Conservation (phyloP, 2,329 filamentous ascomycete genomes). For the Alternaria solani region DNA sequence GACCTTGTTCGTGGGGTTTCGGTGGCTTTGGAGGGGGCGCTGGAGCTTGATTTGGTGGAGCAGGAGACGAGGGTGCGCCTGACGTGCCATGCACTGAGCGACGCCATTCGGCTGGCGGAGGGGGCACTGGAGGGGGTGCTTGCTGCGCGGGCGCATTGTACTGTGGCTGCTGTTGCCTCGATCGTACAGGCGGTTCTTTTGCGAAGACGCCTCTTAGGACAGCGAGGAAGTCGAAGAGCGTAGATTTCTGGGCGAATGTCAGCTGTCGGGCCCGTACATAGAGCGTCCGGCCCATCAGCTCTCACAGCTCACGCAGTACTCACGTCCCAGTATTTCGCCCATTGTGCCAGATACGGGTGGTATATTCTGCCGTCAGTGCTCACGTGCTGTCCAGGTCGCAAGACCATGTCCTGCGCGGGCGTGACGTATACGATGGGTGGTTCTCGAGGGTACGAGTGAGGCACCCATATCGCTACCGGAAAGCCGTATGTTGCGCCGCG, state of each 20-base stretch:
- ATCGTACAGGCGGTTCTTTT: constrained; percentile 90
- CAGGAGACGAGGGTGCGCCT: constrained; percentile 48
- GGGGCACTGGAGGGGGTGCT: constrained; percentile 63
- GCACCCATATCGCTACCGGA: constrained; percentile 91
- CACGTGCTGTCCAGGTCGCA: constrained; percentile 93
- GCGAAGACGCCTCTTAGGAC: constrained; percentile 88
- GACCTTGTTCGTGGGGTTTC: constrained; percentile 44
- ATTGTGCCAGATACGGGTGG: constrained; percentile 92
- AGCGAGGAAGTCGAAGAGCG: constrained; percentile 79
- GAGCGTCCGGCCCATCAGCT: neutral
- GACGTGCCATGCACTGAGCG: constrained; percentile 43
- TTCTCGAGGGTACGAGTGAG: constrained; percentile 86
- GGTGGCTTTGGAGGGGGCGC: constrained; percentile 60
- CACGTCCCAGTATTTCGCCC: constrained; percentile 90
- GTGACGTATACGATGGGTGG: constrained; percentile 88
- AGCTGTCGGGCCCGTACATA: constrained; percentile 7
- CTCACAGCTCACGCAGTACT: constrained; percentile 51
- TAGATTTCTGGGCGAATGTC: constrained; percentile 71
- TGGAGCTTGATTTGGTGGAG: constrained; percentile 34
- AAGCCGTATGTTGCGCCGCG: constrained; percentile 90
- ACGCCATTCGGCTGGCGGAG: constrained; percentile 68
- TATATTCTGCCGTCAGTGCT: constrained; percentile 93
- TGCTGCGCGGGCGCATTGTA: constrained; percentile 43
- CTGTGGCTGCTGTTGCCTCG: constrained; percentile 62
- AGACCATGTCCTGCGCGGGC: constrained; percentile 85